Evolutionary conservation across 768 basidiomycete genomes (phyloP).

Genomic region (Boletus rubropictus): DNA sequence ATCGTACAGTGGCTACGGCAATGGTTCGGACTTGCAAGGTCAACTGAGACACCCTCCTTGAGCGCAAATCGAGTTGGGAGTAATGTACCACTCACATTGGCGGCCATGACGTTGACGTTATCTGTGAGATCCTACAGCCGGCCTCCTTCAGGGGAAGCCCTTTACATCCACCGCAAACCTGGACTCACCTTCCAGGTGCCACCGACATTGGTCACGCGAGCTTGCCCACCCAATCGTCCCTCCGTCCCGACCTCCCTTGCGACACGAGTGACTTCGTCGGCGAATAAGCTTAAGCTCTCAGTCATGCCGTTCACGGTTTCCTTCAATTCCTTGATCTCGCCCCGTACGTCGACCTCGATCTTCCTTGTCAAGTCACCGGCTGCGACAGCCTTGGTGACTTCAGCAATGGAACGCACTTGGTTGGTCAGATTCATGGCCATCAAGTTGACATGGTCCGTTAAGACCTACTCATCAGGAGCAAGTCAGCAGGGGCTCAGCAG

Average conservation of each 20-base stretch:
- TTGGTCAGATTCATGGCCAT: conserved; percentile 90
- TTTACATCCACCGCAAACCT: not conserved
- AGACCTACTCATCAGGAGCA: conserved; percentile 29
- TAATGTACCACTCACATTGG: conserved; percentile 53
- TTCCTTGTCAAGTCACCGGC: conserved; percentile 90
- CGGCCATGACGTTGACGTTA: conserved; percentile 94
- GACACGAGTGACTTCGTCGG: conserved; percentile 79
- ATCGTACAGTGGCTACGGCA: conserved; percentile 79
- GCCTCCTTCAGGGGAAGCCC: not conserved
- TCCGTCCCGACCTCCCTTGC: conserved; percentile 97
- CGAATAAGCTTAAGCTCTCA: conserved; percentile 76
- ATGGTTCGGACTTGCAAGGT: conserved; percentile 93
- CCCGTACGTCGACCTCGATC: conserved; percentile 86
- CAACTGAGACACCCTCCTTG: conserved; percentile 43
- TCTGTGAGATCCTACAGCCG: conserved; percentile 71
- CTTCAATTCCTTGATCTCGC: conserved; percentile 86
- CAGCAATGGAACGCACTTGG: conserved; percentile 84
- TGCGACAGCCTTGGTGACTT: conserved; percentile 94
- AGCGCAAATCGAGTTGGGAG: not conserved
- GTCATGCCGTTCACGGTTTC: conserved; percentile 97
- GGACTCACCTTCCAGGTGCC: conserved; percentile 84
- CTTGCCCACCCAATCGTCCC: conserved; percentile 90
- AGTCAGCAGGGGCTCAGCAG: conserved; percentile 13
- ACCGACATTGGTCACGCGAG: conserved; percentile 87
- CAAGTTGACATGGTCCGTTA: conserved; percentile 79